phyloP scores from a whole-genome alignment of 768 basidiomycete genomes.

The Leccinum aurantiacum region DNA sequence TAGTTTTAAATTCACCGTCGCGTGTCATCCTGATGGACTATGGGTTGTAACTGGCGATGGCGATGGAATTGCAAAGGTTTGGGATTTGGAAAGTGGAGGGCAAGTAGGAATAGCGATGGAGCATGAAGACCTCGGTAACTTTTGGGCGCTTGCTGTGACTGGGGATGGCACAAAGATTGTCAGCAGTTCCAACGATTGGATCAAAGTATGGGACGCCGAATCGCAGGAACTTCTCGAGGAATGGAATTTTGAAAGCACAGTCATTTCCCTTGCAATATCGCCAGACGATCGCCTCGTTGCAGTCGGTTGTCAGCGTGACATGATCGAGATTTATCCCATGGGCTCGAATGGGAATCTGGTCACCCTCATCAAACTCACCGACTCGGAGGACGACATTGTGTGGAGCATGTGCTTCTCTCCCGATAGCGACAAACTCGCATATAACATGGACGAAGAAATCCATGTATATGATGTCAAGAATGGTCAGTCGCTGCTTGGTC shows the following conservation, averaged over 20 bases:
- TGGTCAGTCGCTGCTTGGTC: too few relatives aligned
- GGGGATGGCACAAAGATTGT: background rate
- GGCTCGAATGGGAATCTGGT: too few relatives aligned
- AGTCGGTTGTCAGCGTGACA: too few relatives aligned
- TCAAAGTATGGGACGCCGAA: background rate
- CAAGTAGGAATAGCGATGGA: constrained; percentile 2
- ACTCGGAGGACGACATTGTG: too few relatives aligned
- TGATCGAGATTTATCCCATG: background rate
- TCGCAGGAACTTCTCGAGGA: background rate
- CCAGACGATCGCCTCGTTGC: background rate
- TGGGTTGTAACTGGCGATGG: background rate
- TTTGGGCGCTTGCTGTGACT: background rate
- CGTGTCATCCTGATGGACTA: constrained; percentile 6
- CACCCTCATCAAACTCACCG: too few relatives aligned
- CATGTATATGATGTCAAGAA: too few relatives aligned
- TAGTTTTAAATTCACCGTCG: background rate
- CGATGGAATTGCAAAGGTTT: background rate
- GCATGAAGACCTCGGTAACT: background rate
- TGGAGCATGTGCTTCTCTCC: too few relatives aligned
- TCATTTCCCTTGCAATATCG: background rate
- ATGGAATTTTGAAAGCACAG: background rate
- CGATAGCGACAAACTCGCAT: too few relatives aligned
- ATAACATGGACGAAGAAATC: too few relatives aligned
- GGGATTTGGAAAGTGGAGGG: constrained; percentile 5
- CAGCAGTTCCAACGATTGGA: background rate